phyloP scores from a whole-genome alignment of 2,329 filamentous ascomycete genomes.

The Shiraia sp. region DNA sequence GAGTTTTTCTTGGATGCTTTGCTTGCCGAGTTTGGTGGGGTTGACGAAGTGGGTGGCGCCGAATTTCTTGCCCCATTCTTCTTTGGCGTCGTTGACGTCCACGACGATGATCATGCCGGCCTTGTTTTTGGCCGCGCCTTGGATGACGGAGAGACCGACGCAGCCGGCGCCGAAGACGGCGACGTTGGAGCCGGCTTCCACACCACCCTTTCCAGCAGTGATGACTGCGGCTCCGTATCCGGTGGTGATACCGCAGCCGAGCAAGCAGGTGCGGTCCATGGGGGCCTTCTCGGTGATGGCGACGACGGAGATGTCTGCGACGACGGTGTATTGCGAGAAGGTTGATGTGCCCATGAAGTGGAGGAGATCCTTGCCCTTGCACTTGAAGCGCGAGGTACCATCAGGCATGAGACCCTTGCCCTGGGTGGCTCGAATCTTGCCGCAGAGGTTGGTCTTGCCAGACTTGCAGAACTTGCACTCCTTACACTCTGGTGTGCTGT shows the following conservation, averaged over 20 bases:
- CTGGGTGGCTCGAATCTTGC: slow-evolving; percentile 97
- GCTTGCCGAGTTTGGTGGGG: slow-evolving; percentile 66
- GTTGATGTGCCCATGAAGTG: slow-evolving; percentile 99
- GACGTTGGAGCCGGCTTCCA: slow-evolving; percentile 86
- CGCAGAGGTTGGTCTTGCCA: slow-evolving; percentile 98
- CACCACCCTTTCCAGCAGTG: slow-evolving; percentile 69
- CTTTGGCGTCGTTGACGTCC: slow-evolving; percentile 85
- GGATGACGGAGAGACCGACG: slow-evolving; percentile 92
- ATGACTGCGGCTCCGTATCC: slow-evolving; percentile 95
- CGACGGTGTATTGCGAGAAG: slow-evolving; percentile 98
- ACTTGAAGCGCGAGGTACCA: slow-evolving; percentile 90
- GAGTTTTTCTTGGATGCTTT: slow-evolving; percentile 88
- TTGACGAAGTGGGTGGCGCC: slow-evolving; percentile 97
- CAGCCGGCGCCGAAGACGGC: slow-evolving; percentile 96
- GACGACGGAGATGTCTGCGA: slow-evolving; percentile 97
- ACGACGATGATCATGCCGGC: slow-evolving; percentile 77
- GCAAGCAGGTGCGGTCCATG: slow-evolving; percentile 93
- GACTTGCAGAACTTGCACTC: slow-evolving; percentile 99
- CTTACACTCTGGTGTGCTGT: slow-evolving; percentile 89
- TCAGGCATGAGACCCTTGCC: slow-evolving; percentile 97
- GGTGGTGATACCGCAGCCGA: slow-evolving; percentile 98
- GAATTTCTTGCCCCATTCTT: slow-evolving; percentile 91
- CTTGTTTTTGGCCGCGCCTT: slow-evolving; percentile 85
- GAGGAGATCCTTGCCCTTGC: slow-evolving; percentile 90
- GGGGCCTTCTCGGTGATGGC: slow-evolving; percentile 87